Conservation (phyloP, 2,329 filamentous ascomycete genomes). For the Fusarium clavum region DNA sequence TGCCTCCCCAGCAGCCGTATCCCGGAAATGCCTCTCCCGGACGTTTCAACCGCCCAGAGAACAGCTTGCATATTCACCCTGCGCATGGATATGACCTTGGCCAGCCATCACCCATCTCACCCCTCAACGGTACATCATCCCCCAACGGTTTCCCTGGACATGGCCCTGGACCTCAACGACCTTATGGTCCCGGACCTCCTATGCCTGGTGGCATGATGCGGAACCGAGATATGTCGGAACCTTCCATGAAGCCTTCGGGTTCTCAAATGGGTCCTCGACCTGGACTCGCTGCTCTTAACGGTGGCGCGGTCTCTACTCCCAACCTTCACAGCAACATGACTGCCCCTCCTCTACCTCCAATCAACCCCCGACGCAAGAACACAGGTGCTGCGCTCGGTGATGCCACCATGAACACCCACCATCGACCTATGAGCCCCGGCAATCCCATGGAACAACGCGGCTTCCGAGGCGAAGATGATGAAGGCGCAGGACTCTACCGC, state of each 20-base stretch:
- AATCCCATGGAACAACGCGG: constrained; percentile 47
- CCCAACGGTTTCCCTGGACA: constrained; percentile 29
- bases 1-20: constrained; percentile 57
- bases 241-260: constrained; percentile 60
- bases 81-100: constrained; percentile 52
- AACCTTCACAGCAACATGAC: constrained; percentile 51
- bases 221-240: constrained; percentile 64
- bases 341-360: constrained; percentile 66
- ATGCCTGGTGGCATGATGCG: constrained; percentile 51
- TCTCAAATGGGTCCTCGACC: constrained; percentile 58
- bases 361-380: constrained; percentile 67
- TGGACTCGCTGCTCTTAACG: constrained; percentile 52
- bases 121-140: constrained; percentile 32
- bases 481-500: constrained; percentile 49
- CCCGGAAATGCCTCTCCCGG: constrained; percentile 33
- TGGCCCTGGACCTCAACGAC: constrained; percentile 26
- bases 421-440: constrained; percentile 38
- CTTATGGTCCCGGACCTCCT: constrained; percentile 22
- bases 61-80: constrained; percentile 36
- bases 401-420: constrained; percentile 30
- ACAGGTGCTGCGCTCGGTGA: constrained; percentile 52
- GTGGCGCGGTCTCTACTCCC: constrained; percentile 51
- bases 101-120: constrained; percentile 61
- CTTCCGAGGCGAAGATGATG: constrained; percentile 56
- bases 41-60: constrained; percentile 40